Evolutionary conservation across 2,329 filamentous ascomycete genomes (phyloP), one percentile per base, ranked within the genome.

Genomic region (Claviceps humidiphila): DNA sequence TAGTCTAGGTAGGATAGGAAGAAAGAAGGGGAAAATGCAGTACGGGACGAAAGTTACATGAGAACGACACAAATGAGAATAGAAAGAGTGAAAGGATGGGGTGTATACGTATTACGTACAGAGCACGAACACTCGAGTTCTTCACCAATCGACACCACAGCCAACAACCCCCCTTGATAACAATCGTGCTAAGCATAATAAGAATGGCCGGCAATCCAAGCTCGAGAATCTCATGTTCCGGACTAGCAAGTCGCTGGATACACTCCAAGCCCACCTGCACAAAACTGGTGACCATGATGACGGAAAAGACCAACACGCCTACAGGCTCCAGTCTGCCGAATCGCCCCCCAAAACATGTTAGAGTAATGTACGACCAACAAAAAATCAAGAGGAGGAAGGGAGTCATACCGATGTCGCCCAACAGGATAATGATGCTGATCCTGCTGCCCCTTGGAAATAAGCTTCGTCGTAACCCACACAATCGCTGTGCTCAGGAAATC

Each of bases 281-380:
- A 68, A 93, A 91, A 0, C 84, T 87, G 0, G 85, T 89, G 56
- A 91, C 85, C 86, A 93, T 93, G 63, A 91, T 87, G 54, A 90
- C 78, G 16, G 84, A 86, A 68, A 91, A 93, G 52, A 91, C 82
- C 5, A 93, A 72, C 2, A 93, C 84, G 30, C 87, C 87, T 5
- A 93, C 76, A 1, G 87, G 87, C 61, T 91, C 87, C 46, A 93
- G 74, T 47, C 84, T 78, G 40, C 26, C 2, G 2, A 30, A 11
- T 30, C 26, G 26, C 26, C 26, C 26, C 26, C 26, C 26, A 8
- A 4, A 30, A 30, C 26, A 30, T 30, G 4, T 30, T 30, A 30
- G 26, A 30, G 26, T 30, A 4, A 30, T 9, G 26, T 30, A 37
- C 13, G 16, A 39, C 38, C 16, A 38, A 13, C 11, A n/a, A 22